These are phyloP conservation scores for Vitis hybrid DNA, from an alignment of 177 flowering plant genomes.

Conservation along the genomic window DNA sequence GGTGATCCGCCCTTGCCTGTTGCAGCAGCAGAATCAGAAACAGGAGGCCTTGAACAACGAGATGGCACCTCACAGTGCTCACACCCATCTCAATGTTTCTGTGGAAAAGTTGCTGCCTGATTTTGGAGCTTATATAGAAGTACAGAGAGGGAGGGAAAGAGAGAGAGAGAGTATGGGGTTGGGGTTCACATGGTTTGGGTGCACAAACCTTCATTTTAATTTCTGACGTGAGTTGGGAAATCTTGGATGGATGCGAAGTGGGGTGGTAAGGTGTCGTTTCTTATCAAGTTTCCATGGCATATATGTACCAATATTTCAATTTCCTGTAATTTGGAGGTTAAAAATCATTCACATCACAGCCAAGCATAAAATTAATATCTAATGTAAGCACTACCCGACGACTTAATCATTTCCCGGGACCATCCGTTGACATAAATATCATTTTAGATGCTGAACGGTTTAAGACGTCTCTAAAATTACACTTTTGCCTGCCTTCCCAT, in stretches of 20 bases:
- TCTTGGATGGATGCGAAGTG: neutral
- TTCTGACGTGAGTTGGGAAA: neutral
- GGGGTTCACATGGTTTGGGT: neutral
- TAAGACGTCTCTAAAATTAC: too few species aligned
- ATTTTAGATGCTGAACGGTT: too few species aligned
- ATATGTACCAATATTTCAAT: neutral
- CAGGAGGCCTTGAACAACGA: slow-evolving; percentile 2
- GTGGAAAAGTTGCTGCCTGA: neutral
- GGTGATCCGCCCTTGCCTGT: slow-evolving; percentile 15
- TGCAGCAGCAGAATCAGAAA: slow-evolving; percentile 9
- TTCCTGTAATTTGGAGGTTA: too few species aligned
- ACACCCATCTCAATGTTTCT: slow-evolving; percentile 23
- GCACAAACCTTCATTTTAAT: neutral
- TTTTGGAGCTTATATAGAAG: neutral
- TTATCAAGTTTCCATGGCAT: neutral
- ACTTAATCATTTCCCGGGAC: too few species aligned
- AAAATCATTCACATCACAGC: too few species aligned
- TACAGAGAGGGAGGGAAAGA: neutral
- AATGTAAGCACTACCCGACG: too few species aligned
- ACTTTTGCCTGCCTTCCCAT: too few species aligned
- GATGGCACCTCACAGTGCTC: neutral
- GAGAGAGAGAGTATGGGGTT: neutral
- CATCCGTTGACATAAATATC: too few species aligned
- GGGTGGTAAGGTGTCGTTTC: neutral
- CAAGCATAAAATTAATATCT: too few species aligned